Evolutionary conservation across 2,329 filamentous ascomycete species (phyloP).

Genomic region (Verticillium klebahnii): DNA sequence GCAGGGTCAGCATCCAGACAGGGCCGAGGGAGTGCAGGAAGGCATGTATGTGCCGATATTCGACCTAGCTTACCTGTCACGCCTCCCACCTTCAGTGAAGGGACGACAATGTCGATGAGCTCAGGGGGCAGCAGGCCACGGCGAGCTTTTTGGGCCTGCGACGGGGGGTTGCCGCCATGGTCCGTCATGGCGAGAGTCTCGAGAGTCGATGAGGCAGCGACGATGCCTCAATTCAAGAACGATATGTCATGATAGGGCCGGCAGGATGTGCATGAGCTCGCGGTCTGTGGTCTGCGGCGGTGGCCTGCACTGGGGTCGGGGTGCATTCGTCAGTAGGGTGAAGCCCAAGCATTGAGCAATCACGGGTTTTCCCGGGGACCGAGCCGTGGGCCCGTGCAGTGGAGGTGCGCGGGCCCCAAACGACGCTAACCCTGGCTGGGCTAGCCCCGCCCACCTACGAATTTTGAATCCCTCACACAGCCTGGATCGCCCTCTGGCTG

Average conservation of each 20-base stretch:
- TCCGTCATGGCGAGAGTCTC: slow-evolving; percentile 14
- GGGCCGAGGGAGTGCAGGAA: background rate
- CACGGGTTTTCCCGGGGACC: slow-evolving; percentile 10
- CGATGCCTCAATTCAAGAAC: background rate
- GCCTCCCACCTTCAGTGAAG: slow-evolving; percentile 56
- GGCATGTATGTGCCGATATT: slow-evolving; percentile 42
- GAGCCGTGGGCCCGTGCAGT: background rate
- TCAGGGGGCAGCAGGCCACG: slow-evolving; percentile 37
- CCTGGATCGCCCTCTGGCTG: background rate
- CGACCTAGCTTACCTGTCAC: slow-evolving; percentile 54
- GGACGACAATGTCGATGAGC: slow-evolving; percentile 38
- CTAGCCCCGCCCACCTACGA: slow-evolving; percentile 38
- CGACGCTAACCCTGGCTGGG: slow-evolving; percentile 12
- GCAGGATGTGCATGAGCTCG: background rate
- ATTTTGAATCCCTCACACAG: slow-evolving; percentile 36
- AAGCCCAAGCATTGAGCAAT: slow-evolving; percentile 2
- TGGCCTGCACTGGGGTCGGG: background rate
- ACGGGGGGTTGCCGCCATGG: background rate
- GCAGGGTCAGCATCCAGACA: slow-evolving; percentile 13
- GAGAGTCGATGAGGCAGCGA: background rate
- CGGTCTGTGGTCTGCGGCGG: background rate
- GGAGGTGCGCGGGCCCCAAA: background rate
- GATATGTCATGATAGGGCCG: background rate
- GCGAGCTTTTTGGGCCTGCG: slow-evolving; percentile 4
- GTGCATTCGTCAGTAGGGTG: background rate